Base-by-base conservation (phyloP, 1,284 basidiomycete genomes). In the Ustilago crameri region DNA sequence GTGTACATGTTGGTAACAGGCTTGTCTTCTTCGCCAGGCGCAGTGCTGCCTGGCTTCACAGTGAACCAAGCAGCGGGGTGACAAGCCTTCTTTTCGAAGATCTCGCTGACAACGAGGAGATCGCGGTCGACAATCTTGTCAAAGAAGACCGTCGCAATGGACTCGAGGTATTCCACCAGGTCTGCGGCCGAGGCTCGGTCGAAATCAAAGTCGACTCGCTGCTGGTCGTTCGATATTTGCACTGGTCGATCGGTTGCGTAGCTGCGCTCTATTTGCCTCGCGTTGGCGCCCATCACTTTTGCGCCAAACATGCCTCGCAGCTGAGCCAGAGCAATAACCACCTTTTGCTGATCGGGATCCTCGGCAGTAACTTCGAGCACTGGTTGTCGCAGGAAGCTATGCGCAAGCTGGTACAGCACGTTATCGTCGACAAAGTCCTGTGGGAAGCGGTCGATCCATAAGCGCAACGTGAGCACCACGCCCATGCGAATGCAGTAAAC, bases 361-460 rank as follows among this genome's bases (percentile, higher is more conserved):
- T 75, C 76, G 9, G 61, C 46, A 1, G 54, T 61, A 24, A 55
- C 58, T 22, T 65, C 65, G n/a, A 69, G 32, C 15, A 40, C 53
- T 3, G 65, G 55, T 18, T 74, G 54, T 17, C 58, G 60, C 9
- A 80, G 42, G 64, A 83, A 81, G 18, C 56, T 34, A 37, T 70
- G 52, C 5, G 72, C 50, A n/a, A 62, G 51, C 15, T 72, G 75
- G 41, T 72, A 79, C 12, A 82, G 77, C 3, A 68, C 58, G 17
- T 70, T 56, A 32, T 79, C 76, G 23, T 80, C 75, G 7, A 70
- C 63, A 65, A 81, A 83, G 64, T 83, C 81, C 40, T 76, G 70
- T 1, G 79, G 60, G 45, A 72, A 77, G 38, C 74, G 74, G 23
- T 74, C 64, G 26, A 79, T 60, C 81, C 81, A 83, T 12, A 64